Conservation (phyloP, 805 yeast genomes). For the Candida silvatica region DNA sequence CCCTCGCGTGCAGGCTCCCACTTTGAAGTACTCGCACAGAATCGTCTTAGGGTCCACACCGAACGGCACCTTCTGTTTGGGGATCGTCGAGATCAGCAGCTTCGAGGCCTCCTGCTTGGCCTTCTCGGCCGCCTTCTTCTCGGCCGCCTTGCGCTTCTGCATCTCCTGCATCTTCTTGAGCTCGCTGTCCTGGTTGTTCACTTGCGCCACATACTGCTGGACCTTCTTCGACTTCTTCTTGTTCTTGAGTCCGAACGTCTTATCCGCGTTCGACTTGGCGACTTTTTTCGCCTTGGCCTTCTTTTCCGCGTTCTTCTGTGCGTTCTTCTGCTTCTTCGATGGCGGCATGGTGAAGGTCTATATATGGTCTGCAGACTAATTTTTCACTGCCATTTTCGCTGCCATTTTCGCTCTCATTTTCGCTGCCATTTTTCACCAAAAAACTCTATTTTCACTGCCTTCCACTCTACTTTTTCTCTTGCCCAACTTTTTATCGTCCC, state of each 20-base stretch:
- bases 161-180: constrained; percentile 36
- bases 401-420: too few species aligned
- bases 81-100: constrained; percentile 56
- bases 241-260: constrained; percentile 92
- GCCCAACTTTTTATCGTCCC: too few species aligned
- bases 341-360: too few species aligned
- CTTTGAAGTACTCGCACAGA: constrained; percentile 81
- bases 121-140: constrained; percentile 83
- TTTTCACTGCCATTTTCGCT: too few species aligned
- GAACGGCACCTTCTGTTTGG: constrained; percentile 80
- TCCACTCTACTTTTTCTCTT: too few species aligned
- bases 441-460: too few species aligned
- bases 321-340: constrained; percentile 40
- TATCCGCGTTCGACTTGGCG: constrained; percentile 64
- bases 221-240: constrained; percentile 92
- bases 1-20: constrained; percentile 77
- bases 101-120: constrained; percentile 85
- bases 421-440: too few species aligned
- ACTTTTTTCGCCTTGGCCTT: constrained; percentile 54
- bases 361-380: too few species aligned
- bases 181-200: constrained; percentile 51
- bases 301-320: constrained; percentile 45
- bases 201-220: constrained; percentile 62
- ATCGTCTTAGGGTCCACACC: constrained; percentile 97
- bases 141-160: constrained; percentile 69